These are phyloP conservation scores for Megacollybia marginata DNA, from an alignment of 768 basidiomycete genomes.

Conservation along the genomic window DNA sequence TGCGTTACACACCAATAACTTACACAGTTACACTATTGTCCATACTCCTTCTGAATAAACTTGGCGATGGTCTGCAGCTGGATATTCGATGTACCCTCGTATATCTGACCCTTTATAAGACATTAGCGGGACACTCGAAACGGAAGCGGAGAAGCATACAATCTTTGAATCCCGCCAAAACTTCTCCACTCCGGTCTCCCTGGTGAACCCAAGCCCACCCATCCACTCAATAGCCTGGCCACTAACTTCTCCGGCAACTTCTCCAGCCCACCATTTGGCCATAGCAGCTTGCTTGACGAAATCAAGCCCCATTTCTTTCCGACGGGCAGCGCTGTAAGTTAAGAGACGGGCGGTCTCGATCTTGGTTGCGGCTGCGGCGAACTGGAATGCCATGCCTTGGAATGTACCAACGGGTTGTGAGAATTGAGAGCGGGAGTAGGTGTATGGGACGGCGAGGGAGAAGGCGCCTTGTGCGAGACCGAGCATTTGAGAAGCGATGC, in stretches of 20 bases:
- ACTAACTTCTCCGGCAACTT: conserved; percentile 82
- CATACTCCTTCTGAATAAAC: conserved; percentile 80
- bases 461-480: conserved; percentile 97
- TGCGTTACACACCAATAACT: not conserved
- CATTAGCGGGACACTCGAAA: not conserved
- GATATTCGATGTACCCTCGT: conserved; percentile 97
- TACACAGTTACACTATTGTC: not conserved
- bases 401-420: conserved; percentile 90
- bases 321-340: conserved; percentile 93
- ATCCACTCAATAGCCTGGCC: conserved; percentile 95
- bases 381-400: conserved; percentile 95
- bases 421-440: conserved; percentile 91
- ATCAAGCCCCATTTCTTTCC: conserved; percentile 81
- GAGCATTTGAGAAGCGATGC: conserved; percentile 98
- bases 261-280: conserved; percentile 92
- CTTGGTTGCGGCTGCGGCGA: conserved; percentile 83
- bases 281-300: conserved; percentile 96
- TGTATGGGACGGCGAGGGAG: conserved; percentile 90
- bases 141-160: conserved; percentile 35
- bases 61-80: conserved; percentile 95
- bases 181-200: conserved; percentile 95
- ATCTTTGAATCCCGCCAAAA: conserved; percentile 97
- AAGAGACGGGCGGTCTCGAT: conserved; percentile 86
- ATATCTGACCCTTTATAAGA: conserved; percentile 66
- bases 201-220: conserved; percentile 87